Evolutionary conservation across 2,329 filamentous ascomycete species (phyloP), one percentile per base, ranked within the genome.

Genomic region (Ophiognomonia clavigignenti-juglandacearum): DNA sequence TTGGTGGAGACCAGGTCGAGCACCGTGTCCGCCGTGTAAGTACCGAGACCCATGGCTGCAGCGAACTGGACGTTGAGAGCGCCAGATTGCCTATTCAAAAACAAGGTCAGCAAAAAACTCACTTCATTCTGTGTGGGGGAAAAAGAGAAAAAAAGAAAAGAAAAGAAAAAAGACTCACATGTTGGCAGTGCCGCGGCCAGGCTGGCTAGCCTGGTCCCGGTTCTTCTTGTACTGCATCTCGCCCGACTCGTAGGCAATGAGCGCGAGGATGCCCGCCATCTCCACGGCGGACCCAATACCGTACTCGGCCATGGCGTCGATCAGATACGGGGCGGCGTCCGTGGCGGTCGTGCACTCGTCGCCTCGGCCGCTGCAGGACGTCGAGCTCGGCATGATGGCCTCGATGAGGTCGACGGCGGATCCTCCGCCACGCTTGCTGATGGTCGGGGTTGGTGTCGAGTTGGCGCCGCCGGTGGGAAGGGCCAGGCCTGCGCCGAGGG

Each of bases 141-240:
- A 13, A 13, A 29, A 7, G 26, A 31, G n/a, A n/a, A 13, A n/a
- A n/a, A 5, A 11, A n/a, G 29, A 31, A 13, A 5, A 4, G 29
- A 31, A 31, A n/a, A n/a, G n/a, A 5, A 13, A 4, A 13, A 4
- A 31, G 29, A 37, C 47, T 45, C 34, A 46, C 63, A 64, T 62
- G 55, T 66, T 66, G 47, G 58, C 60, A 3, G 82, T 85, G 2
- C 82, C 82, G 59, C 85, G 80, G 4, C 82, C 82, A 0, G 64
- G 59, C 16, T 27, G 20, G 18, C 13, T 16, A 22, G 67, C 69
- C 3, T 61, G 61, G 57, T 63, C 75, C 56, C 81, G 69, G 66
- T 90, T 88, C 62, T 73, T 75, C 65, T 84, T 87, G 74, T 79
- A 91, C 57, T 77, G 73, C 67, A 91, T 86, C 53, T 83, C 74